phyloP scores from a whole-genome alignment of 2,329 filamentous ascomycete genomes.

The Tolypocladium paradoxum region DNA sequence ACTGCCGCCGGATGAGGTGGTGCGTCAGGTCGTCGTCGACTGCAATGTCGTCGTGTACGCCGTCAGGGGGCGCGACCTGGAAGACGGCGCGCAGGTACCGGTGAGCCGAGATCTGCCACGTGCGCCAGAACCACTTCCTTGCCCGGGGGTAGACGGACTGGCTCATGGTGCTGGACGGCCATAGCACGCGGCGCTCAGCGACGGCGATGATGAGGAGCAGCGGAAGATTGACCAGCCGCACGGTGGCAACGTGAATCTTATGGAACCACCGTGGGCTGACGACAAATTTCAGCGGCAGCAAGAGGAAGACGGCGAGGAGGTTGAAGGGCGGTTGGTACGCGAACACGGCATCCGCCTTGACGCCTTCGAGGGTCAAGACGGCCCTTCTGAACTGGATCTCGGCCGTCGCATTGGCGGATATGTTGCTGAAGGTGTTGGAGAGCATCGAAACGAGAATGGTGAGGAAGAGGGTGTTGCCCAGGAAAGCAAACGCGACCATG shows the following conservation, averaged over 20 bases:
- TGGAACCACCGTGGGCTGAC: conserved; percentile 79
- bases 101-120: conserved; percentile 58
- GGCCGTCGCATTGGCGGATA: conserved; percentile 65
- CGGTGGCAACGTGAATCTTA: conserved; percentile 72
- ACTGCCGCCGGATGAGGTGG: conserved; percentile 48
- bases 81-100: conserved; percentile 65
- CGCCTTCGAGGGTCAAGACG: conserved; percentile 74
- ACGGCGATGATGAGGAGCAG: conserved; percentile 60
- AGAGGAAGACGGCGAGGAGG: conserved; percentile 60
- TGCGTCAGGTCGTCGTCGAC: conserved; percentile 48
- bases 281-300: conserved; percentile 69
- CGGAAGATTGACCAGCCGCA: conserved; percentile 65
- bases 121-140: conserved; percentile 50
- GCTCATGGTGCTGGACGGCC: conserved; percentile 27
- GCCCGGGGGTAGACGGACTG: conserved; percentile 11
- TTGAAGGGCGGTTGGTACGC: conserved; percentile 79
- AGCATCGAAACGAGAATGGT: conserved; percentile 83
- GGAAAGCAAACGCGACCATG: conserved; percentile 76
- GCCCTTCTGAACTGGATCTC: conserved; percentile 76
- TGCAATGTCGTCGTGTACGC: conserved; percentile 43
- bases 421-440: conserved; percentile 71
- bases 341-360: conserved; percentile 76
- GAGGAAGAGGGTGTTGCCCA: conserved; percentile 81
- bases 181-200: conserved; percentile 59
- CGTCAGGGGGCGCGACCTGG: conserved; percentile 56